Evolutionary conservation across 768 basidiomycete species (phyloP), one percentile per base, ranked within the genome.

Genomic region (Stropharia rugosoannulata): DNA sequence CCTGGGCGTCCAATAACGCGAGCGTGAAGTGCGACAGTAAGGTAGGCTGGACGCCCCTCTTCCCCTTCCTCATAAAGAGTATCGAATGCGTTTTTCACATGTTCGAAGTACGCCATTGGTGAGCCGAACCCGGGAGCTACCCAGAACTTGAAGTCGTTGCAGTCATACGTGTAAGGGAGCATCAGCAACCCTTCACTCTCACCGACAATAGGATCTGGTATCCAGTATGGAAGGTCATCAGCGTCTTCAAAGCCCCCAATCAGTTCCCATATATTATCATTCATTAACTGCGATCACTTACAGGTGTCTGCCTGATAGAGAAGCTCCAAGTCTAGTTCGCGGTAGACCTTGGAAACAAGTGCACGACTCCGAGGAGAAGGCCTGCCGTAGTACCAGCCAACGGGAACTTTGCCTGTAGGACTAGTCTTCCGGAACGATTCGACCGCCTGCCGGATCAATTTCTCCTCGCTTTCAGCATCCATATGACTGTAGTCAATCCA

Each of bases 91-190:
- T 58, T 58, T 51, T 61, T 61, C 13, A 54, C 60, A 27, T 61
- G 56, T 29, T 61, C 60, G 36, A 61, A 58, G 42, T 61, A 61
- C 1, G 60, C 60, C 60, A 58, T 61, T 27, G 60, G 58, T 2
- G 60, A 61, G 29, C 49, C 60, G 16, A 61, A 61, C 9, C 60
- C 60, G 15, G 60, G 60, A 10, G 60, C 57, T 27, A 61, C 40
- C 39, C 44, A 61, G 47, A 61, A 61, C 51, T 61, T 61, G 60
- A 61, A 61, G 54, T 61, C 60, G 41, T 61, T 61, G 46, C 35
- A 45, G 41, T 61, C 60, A 47, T 61, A 61, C 32, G 53, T 61
- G 41, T 61, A 61, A 12, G 60, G 60, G 7, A 61, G 22, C 60
- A 61, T 52, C 1, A 61, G 47, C 4, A 61, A 40, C 6, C 60